Percentiles rank a stretch among this genome's conserved stretches.
These are phyloP conservation scores for Steccherinum ochraceum DNA, from an alignment of 768 basidiomycete genomes.

Conservation along the genomic window DNA sequence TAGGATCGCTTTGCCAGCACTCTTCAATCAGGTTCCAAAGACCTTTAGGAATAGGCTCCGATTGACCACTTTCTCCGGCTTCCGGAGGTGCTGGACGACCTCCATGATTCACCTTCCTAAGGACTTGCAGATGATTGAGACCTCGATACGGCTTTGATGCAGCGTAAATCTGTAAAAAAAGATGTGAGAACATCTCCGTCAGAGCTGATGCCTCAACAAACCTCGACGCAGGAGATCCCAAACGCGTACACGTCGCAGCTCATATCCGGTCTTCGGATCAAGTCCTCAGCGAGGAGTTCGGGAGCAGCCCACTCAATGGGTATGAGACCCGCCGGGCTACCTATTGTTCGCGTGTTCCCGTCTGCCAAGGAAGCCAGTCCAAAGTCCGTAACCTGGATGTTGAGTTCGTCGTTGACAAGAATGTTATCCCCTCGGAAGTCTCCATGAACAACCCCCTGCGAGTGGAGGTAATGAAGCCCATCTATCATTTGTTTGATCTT, in stretches of 20 bases:
- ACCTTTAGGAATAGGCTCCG: too few relatives aligned
- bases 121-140: too few relatives aligned
- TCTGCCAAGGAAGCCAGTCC: background rate
- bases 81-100: too few relatives aligned
- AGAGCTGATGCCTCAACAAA: too few relatives aligned
- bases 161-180: too few relatives aligned
- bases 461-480: background rate
- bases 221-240: background rate
- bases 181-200: too few relatives aligned
- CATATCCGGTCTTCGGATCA: background rate
- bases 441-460: background rate
- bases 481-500: too few relatives aligned
- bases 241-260: background rate
- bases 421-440: background rate
- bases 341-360: background rate
- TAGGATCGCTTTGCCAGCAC: too few relatives aligned
- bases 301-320: background rate
- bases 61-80: too few relatives aligned
- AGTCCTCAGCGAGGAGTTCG: background rate
- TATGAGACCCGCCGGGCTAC: background rate
- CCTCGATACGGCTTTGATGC: too few relatives aligned
- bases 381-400: background rate
- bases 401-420: background rate
- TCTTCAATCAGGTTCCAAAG: too few relatives aligned
- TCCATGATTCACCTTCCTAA: too few relatives aligned